Percentiles rank a stretch among this genome's conserved stretches.
phyloP scores from a whole-genome alignment of 73 alveolate species.

The Tetrahymena borealis region DNA sequence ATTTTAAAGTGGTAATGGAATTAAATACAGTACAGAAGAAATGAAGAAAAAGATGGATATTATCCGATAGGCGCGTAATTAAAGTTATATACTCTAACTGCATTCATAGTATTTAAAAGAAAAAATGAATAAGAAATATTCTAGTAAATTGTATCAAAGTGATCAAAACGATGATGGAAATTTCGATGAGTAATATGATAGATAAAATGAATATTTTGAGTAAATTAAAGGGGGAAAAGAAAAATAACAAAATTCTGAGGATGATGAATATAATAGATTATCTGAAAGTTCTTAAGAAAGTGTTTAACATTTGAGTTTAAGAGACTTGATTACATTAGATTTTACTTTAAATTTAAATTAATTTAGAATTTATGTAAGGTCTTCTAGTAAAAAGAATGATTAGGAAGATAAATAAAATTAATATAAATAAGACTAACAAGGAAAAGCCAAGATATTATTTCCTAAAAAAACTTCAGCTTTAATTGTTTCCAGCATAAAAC shows the following conservation, averaged over 20 bases:
- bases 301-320: not conserved
- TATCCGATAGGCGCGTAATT: not conserved
- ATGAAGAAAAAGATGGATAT: not conserved
- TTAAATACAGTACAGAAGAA: not conserved
- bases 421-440: not conserved
- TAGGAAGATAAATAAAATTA: not conserved
- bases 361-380: not conserved
- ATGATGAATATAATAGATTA: not conserved
- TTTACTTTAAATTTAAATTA: not conserved
- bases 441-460: not conserved
- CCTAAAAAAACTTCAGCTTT: not conserved
- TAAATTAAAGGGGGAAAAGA: not conserved
- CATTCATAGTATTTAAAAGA: not conserved
- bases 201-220: not conserved
- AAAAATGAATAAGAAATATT: not conserved
- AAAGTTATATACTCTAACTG: not conserved
- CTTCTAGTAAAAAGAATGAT: not conserved
- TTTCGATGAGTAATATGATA: not conserved
- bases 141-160: not conserved
- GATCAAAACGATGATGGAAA: not conserved
- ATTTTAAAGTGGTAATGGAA: not conserved
- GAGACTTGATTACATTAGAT: not conserved
- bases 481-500: not conserved
- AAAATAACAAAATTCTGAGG: not conserved
- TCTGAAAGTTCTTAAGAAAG: too few relatives aligned